Evolutionary conservation across 2,329 filamentous ascomycete species (phyloP), one percentile per base, ranked within the genome.

Genomic region (Tolypocladium endophyticum): DNA sequence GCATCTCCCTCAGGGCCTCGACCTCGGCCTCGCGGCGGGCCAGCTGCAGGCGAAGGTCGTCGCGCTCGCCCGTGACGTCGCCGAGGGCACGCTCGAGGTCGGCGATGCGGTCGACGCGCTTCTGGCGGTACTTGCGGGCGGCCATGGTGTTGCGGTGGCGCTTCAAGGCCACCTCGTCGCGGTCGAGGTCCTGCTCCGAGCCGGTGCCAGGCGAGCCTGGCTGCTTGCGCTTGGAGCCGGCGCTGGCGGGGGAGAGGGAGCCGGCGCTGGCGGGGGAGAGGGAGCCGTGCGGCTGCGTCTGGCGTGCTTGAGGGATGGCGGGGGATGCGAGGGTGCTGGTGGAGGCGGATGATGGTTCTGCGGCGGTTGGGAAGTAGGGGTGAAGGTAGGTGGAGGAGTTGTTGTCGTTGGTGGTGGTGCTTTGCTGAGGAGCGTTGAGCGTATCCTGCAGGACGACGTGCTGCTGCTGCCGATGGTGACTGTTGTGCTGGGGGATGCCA

Each of bases 101-200:
- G 33, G 73, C 74, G 70, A 88, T 82, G 62, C 85, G 83, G 65
- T 89, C 86, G 39, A 89, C 78, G 54, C 86, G 83, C 70, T 87
- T 87, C 70, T 89, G 86, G 33, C 87, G 83, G 69, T 88, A 89
- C 62, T 87, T 85, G 62, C 85, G 81, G 36, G 87, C 87, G n/a
- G 87, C 87, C 62, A 88, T 78, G 18, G 86, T 89, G 71, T 90
- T 89, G 62, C 83, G 81, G 62, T 83, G 81, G 35, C 87, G 84
- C 71, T 88, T 88, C 67, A 77, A 67, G 23, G 71, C 68, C 6
- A 70, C 71, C 38, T 69, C 64, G 33, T 64, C 62, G 9, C 69
- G 65, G 6, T 65, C 68, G 36, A 65, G 18, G 30, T 53, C 39
- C 39, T 43, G 39, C 20, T 43, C 30, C 4, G 50, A 63, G 4